Evolutionary conservation across 768 basidiomycete genomes (phyloP).

Genomic region (Lenzites betulinus): DNA sequence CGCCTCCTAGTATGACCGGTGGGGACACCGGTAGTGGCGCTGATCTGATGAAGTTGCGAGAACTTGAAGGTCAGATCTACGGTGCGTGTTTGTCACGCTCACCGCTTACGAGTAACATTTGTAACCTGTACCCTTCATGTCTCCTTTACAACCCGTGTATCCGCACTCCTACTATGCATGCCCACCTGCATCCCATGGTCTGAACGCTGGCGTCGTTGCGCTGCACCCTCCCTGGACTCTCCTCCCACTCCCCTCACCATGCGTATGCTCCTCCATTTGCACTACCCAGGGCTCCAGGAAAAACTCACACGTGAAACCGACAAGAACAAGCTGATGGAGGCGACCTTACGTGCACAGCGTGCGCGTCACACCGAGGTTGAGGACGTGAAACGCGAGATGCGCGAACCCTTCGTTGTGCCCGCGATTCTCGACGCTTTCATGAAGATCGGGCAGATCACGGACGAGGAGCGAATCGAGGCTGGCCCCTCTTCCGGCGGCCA

Average conservation of each 20-base stretch:
- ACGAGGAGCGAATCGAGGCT: conserved; percentile 21
- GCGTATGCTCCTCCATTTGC: too few species aligned
- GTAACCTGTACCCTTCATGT: background rate
- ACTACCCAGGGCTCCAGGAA: conserved; percentile 25
- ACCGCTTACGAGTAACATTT: background rate
- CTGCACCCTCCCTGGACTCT: background rate
- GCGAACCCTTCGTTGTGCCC: conserved; percentile 34
- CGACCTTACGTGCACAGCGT: conserved; percentile 28
- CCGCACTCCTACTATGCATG: background rate
- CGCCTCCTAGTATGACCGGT: conserved; percentile 9
- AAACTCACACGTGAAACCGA: conserved; percentile 23
- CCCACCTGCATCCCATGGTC: background rate
- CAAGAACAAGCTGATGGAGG: conserved; percentile 26
- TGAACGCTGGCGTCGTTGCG: background rate
- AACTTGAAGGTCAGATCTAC: conserved; percentile 20
- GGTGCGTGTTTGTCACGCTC: conserved; percentile 14
- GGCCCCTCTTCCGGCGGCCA: background rate
- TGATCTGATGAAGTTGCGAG: conserved; percentile 1
- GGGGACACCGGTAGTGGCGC: conserved; percentile 1
- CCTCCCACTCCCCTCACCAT: background rate
- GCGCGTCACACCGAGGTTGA: conserved; percentile 26
- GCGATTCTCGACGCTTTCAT: conserved; percentile 36
- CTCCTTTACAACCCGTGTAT: background rate
- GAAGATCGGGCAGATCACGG: conserved; percentile 29
- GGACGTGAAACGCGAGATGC: conserved; percentile 30